A percentile compares a stretch with the other conserved stretches of the same genome.
Evolutionary conservation across 768 basidiomycete genomes (phyloP).

Genomic region (Serendipita indica): DNA sequence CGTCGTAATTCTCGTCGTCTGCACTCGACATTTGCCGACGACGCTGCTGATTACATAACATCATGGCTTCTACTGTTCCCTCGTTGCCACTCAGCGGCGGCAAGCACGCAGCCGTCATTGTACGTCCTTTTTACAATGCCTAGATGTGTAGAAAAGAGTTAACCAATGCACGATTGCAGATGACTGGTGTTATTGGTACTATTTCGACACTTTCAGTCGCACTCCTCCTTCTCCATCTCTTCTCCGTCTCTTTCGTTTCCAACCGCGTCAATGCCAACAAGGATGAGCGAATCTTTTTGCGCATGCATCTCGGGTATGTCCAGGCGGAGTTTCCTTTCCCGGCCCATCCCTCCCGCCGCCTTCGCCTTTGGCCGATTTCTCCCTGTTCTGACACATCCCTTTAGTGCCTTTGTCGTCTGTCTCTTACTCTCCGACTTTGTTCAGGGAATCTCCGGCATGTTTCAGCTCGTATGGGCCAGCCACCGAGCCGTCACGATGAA

Average conservation of each 20-base stretch:
- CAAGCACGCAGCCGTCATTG: neutral
- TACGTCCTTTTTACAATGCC: neutral
- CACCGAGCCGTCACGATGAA: neutral
- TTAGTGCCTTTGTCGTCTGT: constrained; percentile 6
- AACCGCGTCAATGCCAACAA: neutral
- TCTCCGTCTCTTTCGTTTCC: constrained; percentile 4
- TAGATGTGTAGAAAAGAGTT: neutral
- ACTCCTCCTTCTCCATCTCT: neutral
- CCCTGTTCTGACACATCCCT: neutral
- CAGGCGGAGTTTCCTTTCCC: neutral
- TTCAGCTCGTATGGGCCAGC: constrained; percentile 5
- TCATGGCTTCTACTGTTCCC: too few species aligned
- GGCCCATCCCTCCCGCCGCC: too few species aligned
- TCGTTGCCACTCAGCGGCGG: neutral
- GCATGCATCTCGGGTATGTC: constrained; percentile 8
- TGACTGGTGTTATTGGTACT: neutral
- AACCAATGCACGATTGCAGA: neutral
- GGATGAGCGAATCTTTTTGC: constrained; percentile 2
- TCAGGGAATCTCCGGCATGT: constrained; percentile 9
- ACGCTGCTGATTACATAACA: too few species aligned
- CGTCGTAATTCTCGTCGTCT: too few species aligned
- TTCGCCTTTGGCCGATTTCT: neutral
- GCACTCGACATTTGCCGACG: too few species aligned
- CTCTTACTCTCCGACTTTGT: constrained; percentile 8
- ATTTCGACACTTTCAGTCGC: neutral